Conservation (phyloP, 1,284 basidiomycete genomes). For the Fomitopsis pinicola region DNA sequence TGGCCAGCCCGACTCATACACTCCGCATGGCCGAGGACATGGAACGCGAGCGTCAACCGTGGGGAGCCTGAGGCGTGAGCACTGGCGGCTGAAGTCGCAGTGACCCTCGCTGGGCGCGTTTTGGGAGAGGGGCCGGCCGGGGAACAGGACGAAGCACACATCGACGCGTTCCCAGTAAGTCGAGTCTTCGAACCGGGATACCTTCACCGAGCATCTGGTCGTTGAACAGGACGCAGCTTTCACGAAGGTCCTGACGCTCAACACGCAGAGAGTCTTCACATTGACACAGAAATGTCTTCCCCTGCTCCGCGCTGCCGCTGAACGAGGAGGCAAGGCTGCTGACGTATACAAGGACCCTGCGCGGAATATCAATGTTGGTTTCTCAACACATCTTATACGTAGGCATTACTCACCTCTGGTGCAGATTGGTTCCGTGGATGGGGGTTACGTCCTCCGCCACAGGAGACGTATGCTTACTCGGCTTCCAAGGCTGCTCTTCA, state of each 20-base stretch:
- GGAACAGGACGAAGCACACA: constrained; percentile 36
- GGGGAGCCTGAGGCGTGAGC: too few species aligned
- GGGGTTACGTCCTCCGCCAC: constrained; percentile 48
- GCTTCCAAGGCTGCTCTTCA: constrained; percentile 61
- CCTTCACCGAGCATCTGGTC: too few species aligned
- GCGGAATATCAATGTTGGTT: constrained; percentile 58
- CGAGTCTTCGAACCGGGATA: background rate
- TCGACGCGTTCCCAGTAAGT: constrained; percentile 52
- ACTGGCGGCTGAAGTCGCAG: too few species aligned
- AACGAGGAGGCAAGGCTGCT: constrained; percentile 37
- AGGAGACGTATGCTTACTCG: constrained; percentile 69
- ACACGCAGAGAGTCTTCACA: constrained; percentile 68
- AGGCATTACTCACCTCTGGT: background rate
- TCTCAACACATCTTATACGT: background rate
- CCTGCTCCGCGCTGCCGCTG: constrained; percentile 49
- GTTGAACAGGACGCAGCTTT: constrained; percentile 43
- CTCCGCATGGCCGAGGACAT: too few species aligned
- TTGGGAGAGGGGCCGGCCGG: too few species aligned
- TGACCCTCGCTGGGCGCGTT: too few species aligned
- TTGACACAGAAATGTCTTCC: constrained; percentile 66
- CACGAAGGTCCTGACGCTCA: constrained; percentile 60
- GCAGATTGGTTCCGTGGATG: constrained; percentile 68
- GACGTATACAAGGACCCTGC: constrained; percentile 43
- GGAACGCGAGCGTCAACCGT: too few species aligned
- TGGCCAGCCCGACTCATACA: too few species aligned